Evolutionary conservation across 345 rosid species (phyloP).

Genomic region (Mallotus nudiflorus): DNA sequence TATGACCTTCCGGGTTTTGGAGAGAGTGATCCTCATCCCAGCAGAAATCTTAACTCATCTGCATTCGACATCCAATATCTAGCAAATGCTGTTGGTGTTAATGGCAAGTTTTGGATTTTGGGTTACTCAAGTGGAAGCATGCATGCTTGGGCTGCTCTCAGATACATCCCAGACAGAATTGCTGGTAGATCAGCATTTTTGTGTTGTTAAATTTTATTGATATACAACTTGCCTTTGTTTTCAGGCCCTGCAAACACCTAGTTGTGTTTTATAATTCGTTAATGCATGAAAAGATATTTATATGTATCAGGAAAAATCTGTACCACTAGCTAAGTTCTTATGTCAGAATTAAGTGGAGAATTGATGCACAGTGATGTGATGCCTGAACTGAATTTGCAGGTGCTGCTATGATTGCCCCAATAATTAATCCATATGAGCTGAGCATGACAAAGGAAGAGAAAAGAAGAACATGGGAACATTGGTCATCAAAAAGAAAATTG

Average conservation of each 20-base stretch:
- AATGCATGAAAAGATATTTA: background rate
- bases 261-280: background rate
- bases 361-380: background rate
- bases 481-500: conserved; percentile 58
- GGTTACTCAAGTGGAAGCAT: conserved; percentile 79
- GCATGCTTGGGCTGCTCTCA: conserved; percentile 95
- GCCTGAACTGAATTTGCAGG: conserved; percentile 49
- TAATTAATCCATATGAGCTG: conserved; percentile 78
- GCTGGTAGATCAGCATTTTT: conserved; percentile 58
- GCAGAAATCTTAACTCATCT: conserved; percentile 78
- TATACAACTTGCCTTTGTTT: background rate
- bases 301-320: too few species aligned
- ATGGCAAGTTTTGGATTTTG: conserved; percentile 81
- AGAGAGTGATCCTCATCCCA: conserved; percentile 88
- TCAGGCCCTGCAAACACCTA: background rate
- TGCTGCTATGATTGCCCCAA: conserved; percentile 71
- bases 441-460: conserved; percentile 82
- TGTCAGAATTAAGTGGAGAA: too few species aligned
- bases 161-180: conserved; percentile 67
- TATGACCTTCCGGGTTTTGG: conserved; percentile 99
- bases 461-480: conserved; percentile 65
- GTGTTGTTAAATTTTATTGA: background rate
- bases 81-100: conserved; percentile 64
- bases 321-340: background rate
- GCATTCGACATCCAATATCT: conserved; percentile 70